Base-by-base conservation (phyloP, 805 yeast genomes). In the Candida ponderosae region DNA sequence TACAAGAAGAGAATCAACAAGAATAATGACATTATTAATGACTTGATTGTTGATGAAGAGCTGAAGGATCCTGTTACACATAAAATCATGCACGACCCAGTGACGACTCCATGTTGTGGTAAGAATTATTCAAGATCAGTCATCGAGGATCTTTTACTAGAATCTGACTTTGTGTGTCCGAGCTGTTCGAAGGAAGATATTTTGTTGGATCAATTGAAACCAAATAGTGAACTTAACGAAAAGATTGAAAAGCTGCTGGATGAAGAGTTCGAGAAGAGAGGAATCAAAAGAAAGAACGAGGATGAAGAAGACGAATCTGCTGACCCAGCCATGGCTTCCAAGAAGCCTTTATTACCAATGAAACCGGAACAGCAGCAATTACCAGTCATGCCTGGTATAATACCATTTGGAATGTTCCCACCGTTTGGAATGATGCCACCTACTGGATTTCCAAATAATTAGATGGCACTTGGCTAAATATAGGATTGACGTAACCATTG, bases 101-200 rank as follows among this genome's bases (percentile, higher is more conserved):
- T 82, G 6, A 73, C 66, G 55, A 87, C 95, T 1, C 90, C 93
- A 27, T 89, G 97, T 57, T 85, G 95, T 53, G 60, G 64, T 11
- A 72, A 65, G 31, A 53, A 68, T 0, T 76, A 76, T 42, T 75
- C 90, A 3, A 71, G 75, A 43, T 72, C 70, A 19, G 63, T 81
- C 24, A 73, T 83, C 38, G 89, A 83, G 48, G 75, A 74, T 43
- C 56, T 70, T 7, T 62, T 90, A 19, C 68, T 90, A 36, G 95
- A 85, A 20, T 73, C 77, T 39, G 97, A 90, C 53, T 90, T 90
- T 62, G 77, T 74, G 29, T 90, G 98, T 61, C 97, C 98, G 5
- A 79, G 77, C 45, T 90, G 98, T 63, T 75, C 72, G 3, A 71
- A 68, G 15, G 76, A 74, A 18, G 96, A 88, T 40, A 69, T 85